Percentiles rank a stretch among this genome's conserved stretches.
Conservation (phyloP, 2,329 filamentous ascomycete species). For the Domatiomyces catenatus region DNA sequence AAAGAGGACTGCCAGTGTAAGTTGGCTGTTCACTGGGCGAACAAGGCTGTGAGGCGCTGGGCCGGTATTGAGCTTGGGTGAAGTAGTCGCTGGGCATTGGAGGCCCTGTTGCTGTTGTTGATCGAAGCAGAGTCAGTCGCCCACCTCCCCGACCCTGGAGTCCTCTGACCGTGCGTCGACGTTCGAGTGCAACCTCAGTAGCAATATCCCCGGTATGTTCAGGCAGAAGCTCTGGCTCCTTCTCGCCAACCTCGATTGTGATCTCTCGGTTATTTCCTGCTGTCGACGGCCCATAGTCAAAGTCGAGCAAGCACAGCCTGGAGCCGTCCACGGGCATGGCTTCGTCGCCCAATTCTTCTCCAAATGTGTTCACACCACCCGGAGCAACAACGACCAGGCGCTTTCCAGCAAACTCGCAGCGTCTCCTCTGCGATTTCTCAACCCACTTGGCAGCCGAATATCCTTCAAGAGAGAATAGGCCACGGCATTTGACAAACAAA, state of each 20-base stretch:
- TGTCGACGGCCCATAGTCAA: conserved; percentile 46
- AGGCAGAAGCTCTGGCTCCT: conserved; percentile 52
- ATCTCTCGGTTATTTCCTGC: conserved; percentile 40
- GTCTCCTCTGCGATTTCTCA: conserved; percentile 37
- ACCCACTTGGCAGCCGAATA: conserved; percentile 61
- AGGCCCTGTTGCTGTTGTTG: conserved; percentile 22
- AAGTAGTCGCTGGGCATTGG: conserved; percentile 3
- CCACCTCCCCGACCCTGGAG: conserved; percentile 5
- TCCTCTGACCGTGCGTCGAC: conserved; percentile 43
- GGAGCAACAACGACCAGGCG: conserved; percentile 55
- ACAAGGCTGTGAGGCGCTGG: conserved; percentile 12
- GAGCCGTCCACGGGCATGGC: conserved; percentile 66
- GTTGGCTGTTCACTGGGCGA: conserved; percentile 15
- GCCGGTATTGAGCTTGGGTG: conserved; percentile 1
- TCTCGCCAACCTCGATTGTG: conserved; percentile 59
- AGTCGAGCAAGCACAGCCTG: conserved; percentile 57
- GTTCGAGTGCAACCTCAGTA: conserved; percentile 63
- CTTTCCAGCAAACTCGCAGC: conserved; percentile 17
- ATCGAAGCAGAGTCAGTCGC: conserved; percentile 23
- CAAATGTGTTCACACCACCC: conserved; percentile 46
- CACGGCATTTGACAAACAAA: conserved; percentile 52
- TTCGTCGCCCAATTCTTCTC: conserved; percentile 48
- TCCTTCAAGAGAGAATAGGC: conserved; percentile 49
- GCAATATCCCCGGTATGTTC: conserved; percentile 62
- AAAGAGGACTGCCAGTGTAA: background rate